phyloP scores from a whole-genome alignment of 352 stramenopile species.

The Elongisporangium undulatum region DNA sequence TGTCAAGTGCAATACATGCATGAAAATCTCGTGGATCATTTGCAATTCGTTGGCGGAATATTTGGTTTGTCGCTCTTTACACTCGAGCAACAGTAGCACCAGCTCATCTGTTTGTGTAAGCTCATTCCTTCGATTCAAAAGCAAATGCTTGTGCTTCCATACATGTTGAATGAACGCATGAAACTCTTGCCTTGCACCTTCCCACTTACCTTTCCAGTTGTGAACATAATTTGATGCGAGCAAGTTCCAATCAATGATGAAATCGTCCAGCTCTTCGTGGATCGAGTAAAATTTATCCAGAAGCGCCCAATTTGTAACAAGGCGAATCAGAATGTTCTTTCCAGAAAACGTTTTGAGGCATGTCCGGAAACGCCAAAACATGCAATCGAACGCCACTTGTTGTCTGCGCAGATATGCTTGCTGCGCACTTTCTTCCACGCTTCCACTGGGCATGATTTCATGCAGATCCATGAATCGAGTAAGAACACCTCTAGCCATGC shows the following conservation, averaged over 20 bases:
- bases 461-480: no score
- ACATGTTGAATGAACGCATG: neutral
- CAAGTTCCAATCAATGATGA: neutral
- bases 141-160: neutral
- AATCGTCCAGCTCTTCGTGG: neutral
- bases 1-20: conserved; percentile 5
- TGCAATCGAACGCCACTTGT: neutral
- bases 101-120: conserved; percentile 11
- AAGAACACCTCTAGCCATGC: neutral
- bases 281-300: neutral
- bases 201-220: neutral
- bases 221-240: neutral
- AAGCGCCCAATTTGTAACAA: neutral
- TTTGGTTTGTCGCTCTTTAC: conserved; percentile 12
- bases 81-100: conserved; percentile 14
- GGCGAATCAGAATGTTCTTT: neutral
- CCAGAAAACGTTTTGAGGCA: neutral
- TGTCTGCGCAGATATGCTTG: neutral
- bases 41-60: conserved; percentile 11
- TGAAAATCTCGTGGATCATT: conserved; percentile 13
- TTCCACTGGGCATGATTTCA: no score
- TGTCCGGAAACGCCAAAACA: neutral
- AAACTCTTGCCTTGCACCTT: neutral
- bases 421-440: neutral
- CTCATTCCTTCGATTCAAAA: conserved; percentile 4